Evolutionary conservation across 2,329 filamentous ascomycete species (phyloP).

Genomic region (Aspergillus novofumigatus): DNA sequence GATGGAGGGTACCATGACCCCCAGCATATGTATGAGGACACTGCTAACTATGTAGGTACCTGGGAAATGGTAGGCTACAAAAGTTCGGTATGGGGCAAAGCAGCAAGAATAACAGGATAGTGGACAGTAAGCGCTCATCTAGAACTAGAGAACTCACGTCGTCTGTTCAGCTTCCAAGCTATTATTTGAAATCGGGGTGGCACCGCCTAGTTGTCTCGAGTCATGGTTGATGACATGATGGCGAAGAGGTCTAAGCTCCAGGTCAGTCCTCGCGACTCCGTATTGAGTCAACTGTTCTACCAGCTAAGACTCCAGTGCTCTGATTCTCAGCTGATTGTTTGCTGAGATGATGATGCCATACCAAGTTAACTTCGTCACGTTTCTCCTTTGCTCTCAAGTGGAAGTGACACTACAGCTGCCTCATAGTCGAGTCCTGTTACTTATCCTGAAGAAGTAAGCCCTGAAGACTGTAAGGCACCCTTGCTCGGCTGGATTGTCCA

Average conservation of each 20-base stretch:
- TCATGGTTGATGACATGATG: not conserved
- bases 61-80: too few species aligned
- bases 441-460: not conserved
- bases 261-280: too few species aligned
- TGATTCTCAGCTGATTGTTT: not conserved
- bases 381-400: not conserved
- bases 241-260: not conserved
- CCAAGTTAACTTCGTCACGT: not conserved
- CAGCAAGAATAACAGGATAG: not conserved
- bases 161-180: not conserved
- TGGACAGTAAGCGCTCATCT: not conserved
- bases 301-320: not conserved
- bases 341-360: not conserved
- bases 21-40: not conserved
- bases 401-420: not conserved
- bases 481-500: not conserved
- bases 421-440: not conserved
- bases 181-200: not conserved
- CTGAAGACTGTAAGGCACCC: not conserved
- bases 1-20: not conserved
- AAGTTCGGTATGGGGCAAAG: not conserved
- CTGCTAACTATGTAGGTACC: not conserved
- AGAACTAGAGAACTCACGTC: not conserved
- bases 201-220: not conserved
- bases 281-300: too few species aligned